Evolutionary conservation across 2,329 filamentous ascomycete genomes (phyloP).

Genomic region (Nigrograna mackinnonii): DNA sequence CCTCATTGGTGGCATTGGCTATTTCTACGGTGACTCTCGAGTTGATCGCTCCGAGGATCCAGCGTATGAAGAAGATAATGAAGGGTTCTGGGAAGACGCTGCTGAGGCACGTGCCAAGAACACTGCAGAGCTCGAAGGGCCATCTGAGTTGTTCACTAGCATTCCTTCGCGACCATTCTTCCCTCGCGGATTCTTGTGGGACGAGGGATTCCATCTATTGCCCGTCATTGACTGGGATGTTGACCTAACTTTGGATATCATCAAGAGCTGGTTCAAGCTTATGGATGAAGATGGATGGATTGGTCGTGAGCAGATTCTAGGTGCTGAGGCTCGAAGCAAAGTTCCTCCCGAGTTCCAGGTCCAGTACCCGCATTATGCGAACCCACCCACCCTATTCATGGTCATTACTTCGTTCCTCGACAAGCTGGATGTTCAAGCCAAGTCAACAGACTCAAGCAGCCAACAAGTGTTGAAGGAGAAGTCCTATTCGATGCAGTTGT

Average conservation of each 20-base stretch:
- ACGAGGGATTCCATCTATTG: conserved; percentile 93
- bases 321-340: conserved; percentile 88
- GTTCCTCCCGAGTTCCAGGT: conserved; percentile 91
- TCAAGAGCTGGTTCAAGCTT: conserved; percentile 93
- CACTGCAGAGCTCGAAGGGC: conserved; percentile 73
- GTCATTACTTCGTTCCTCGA: conserved; percentile 83
- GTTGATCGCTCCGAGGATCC: conserved; percentile 90
- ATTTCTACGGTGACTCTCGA: conserved; percentile 86
- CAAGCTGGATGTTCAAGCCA: conserved; percentile 63
- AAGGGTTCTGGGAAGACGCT: conserved; percentile 93
- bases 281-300: conserved; percentile 99
- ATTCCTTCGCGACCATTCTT: conserved; percentile 96
- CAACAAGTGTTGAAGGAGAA: conserved; percentile 40
- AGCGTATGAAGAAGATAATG: conserved; percentile 93
- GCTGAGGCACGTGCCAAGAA: conserved; percentile 75
- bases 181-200: conserved; percentile 94
- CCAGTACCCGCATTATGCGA: conserved; percentile 96
- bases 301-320: conserved; percentile 91
- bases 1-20: conserved; percentile 89
- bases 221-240: conserved; percentile 94
- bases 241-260: conserved; percentile 79
- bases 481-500: conserved; percentile 65
- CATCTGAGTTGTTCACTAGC: conserved; percentile 86
- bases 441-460: conserved; percentile 25
- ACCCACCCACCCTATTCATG: conserved; percentile 93